A percentile compares a stretch with the other conserved stretches of the same genome.
phyloP scores from a whole-genome alignment of 2,329 filamentous ascomycete species.

The Ceratocystis lukuohia region DNA sequence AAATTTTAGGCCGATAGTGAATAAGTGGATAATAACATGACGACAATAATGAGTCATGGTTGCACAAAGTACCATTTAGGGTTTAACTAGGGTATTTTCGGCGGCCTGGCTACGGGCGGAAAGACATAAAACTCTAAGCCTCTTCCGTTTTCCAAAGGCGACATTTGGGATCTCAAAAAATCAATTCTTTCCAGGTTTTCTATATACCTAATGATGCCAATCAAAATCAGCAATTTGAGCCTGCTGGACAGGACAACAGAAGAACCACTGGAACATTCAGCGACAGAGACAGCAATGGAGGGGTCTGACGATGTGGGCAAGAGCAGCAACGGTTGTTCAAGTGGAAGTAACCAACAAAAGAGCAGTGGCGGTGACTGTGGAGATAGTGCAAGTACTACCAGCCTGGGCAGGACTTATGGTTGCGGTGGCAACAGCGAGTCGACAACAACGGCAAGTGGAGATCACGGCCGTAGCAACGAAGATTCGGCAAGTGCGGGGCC shows the following conservation, averaged over 20 bases:
- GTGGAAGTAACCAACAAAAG: not conserved
- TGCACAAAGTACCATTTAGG: not conserved
- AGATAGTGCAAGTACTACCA: not conserved
- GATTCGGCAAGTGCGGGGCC: slow-evolving; percentile 9
- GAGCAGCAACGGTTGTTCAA: not conserved
- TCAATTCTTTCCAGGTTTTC: not conserved
- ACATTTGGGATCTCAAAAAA: not conserved
- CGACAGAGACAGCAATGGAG: not conserved
- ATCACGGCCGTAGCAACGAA: not conserved
- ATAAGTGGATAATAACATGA: not conserved
- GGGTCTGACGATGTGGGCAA: not conserved
- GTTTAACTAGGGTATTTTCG: not conserved
- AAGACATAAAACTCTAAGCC: not conserved
- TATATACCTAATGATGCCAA: not conserved
- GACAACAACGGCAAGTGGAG: not conserved
- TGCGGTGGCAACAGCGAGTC: slow-evolving; percentile 5
- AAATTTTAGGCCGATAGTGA: too few species aligned
- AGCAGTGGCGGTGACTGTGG: not conserved
- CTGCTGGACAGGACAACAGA: slow-evolving; percentile 7
- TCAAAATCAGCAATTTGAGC: not conserved
- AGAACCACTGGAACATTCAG: not conserved
- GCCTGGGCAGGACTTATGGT: not conserved
- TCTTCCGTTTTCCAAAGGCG: too few species aligned
- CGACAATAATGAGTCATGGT: not conserved
- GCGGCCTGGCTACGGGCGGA: not conserved